phyloP scores from a whole-genome alignment of 176 grass and related monocot species.

The Eremochloa ophiuroides region DNA sequence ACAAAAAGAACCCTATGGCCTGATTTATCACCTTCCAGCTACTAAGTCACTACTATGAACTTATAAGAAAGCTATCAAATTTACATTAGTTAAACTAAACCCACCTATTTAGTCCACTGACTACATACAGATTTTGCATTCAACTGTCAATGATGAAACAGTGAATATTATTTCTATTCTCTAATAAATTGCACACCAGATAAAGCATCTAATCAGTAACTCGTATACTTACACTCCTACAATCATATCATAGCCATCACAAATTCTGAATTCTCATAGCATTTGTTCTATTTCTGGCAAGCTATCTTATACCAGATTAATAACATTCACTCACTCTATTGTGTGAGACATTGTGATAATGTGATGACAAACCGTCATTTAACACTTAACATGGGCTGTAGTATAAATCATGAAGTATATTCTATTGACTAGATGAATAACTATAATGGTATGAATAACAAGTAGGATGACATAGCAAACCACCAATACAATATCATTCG shows the following conservation, averaged over 20 bases:
- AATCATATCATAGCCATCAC: no score
- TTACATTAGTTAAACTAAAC: neutral
- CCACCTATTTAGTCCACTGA: neutral
- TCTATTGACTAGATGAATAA: neutral
- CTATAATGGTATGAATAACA: neutral
- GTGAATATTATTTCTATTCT: neutral
- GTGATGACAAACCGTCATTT: neutral
- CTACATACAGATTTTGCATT: neutral
- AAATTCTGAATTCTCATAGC: neutral
- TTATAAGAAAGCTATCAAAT: neutral
- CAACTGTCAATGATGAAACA: neutral
- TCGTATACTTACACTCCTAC: no score
- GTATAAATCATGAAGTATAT: neutral
- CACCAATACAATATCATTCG: no score
- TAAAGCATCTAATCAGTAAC: no score
- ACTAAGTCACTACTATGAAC: neutral
- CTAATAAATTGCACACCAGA: neutral
- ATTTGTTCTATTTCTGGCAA: neutral
- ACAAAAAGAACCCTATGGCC: neutral
- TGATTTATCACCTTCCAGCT: neutral
- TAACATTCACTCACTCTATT: neutral
- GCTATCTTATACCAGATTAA: neutral
- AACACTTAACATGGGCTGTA: neutral
- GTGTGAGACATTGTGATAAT: neutral
- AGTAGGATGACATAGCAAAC: no score